Evolutionary conservation across 2,329 filamentous ascomycete species (phyloP).

Genomic region (Calonectria pauciramosa): DNA sequence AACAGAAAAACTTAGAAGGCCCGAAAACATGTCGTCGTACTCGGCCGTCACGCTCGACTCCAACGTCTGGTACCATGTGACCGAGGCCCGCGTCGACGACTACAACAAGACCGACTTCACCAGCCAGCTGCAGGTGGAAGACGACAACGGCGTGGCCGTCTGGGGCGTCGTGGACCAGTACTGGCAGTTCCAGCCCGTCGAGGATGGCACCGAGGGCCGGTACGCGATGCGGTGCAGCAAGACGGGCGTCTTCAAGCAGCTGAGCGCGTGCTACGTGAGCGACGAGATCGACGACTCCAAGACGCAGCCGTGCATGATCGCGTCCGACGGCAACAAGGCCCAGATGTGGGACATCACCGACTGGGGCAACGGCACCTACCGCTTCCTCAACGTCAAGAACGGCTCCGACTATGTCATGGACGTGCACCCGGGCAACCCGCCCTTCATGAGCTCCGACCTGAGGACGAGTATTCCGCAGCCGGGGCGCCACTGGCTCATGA

Average conservation of each 20-base stretch:
- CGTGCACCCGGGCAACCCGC: conserved; percentile 48
- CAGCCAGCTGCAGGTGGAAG: conserved; percentile 35
- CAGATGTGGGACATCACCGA: conserved; percentile 52
- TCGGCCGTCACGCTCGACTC: conserved; percentile 47
- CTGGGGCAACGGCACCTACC: conserved; percentile 48
- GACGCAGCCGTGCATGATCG: conserved; percentile 48
- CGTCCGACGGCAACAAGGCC: conserved; percentile 39
- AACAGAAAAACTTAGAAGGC: no score
- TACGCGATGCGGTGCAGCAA: conserved; percentile 49
- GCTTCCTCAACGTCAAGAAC: conserved; percentile 50
- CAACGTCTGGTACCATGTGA: conserved; percentile 54
- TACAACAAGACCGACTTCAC: conserved; percentile 39
- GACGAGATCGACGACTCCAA: conserved; percentile 42
- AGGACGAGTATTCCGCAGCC: conserved; percentile 41
- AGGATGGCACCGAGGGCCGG: conserved; percentile 40
- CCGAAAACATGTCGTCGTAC: conserved; percentile 26
- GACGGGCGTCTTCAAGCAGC: conserved; percentile 46
- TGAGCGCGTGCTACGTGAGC: conserved; percentile 45
- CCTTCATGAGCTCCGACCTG: conserved; percentile 48
- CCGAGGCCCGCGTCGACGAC: conserved; percentile 51
- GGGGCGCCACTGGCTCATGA: conserved; percentile 53
- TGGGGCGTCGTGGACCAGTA: conserved; percentile 31
- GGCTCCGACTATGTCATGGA: conserved; percentile 51
- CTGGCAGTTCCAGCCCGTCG: conserved; percentile 49
- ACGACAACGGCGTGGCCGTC: conserved; percentile 40